These are phyloP conservation scores for Drosera spatulata DNA, from an alignment of 179 eudicot genomes.

Conservation along the genomic window DNA sequence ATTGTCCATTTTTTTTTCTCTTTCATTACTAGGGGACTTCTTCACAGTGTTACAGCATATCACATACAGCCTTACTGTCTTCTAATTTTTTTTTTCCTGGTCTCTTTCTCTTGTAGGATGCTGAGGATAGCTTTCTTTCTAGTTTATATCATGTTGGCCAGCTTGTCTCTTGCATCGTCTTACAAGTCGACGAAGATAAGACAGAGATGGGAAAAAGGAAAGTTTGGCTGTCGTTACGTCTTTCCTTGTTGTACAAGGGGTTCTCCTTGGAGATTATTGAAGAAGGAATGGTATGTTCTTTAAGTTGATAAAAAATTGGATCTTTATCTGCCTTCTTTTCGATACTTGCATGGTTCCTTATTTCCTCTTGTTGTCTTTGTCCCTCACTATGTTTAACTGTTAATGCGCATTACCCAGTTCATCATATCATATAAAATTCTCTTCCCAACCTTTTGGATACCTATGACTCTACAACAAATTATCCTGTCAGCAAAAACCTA, in stretches of 20 bases:
- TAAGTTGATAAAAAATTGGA: not conserved
- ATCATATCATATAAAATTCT: too few relatives aligned
- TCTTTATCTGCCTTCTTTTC: not conserved
- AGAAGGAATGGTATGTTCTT: constrained; percentile 84
- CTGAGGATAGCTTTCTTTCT: constrained; percentile 44
- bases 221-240: constrained; percentile 88
- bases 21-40: too few relatives aligned
- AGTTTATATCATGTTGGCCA: constrained; percentile 68
- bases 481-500: too few relatives aligned
- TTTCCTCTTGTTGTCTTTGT: not conserved
- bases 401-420: too few relatives aligned
- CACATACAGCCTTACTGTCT: too few relatives aligned
- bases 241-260: constrained; percentile 73
- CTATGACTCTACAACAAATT: too few relatives aligned
- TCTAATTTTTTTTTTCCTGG: too few relatives aligned
- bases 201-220: constrained; percentile 68
- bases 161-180: constrained; percentile 79
- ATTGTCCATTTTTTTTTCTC: too few relatives aligned
- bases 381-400: too few relatives aligned
- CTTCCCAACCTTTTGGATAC: too few relatives aligned
- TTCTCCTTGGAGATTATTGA: constrained; percentile 73
- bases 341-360: not conserved
- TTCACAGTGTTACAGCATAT: too few relatives aligned
- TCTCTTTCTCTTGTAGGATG: constrained; percentile 23
- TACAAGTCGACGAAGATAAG: constrained; percentile 71